These are phyloP conservation scores for Vicia faba DNA, from an alignment of 306 rosid species.

Conservation along the genomic window DNA sequence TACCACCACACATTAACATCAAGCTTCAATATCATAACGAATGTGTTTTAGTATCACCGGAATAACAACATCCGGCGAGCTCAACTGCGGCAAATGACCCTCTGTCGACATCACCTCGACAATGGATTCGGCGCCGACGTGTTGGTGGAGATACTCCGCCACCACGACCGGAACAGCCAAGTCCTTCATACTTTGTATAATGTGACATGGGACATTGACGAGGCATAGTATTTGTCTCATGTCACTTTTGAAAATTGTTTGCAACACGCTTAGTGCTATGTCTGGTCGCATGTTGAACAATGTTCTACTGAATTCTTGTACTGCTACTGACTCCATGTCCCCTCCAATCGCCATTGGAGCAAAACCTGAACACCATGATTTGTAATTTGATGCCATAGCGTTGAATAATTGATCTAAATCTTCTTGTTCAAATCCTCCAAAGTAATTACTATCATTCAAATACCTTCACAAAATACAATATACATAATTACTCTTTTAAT, in stretches of 20 bases:
- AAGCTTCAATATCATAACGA: conserved; percentile 33
- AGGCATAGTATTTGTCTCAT: conserved; percentile 42
- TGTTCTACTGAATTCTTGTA: conserved; percentile 80
- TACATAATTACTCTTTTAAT: neutral
- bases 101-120: conserved; percentile 51
- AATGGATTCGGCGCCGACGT: conserved; percentile 22
- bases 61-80: conserved; percentile 46
- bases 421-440: conserved; percentile 76
- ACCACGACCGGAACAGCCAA: conserved; percentile 50
- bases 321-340: conserved; percentile 76
- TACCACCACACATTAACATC: neutral
- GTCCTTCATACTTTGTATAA: conserved; percentile 47
- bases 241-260: conserved; percentile 45
- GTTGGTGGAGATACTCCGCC: conserved; percentile 46
- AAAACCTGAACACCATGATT: conserved; percentile 82
- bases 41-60: conserved; percentile 47
- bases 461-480: conserved; percentile 36
- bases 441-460: conserved; percentile 66
- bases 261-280: conserved; percentile 46
- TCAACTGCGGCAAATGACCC: conserved; percentile 49
- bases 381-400: conserved; percentile 63
- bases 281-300: conserved; percentile 55
- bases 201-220: conserved; percentile 47
- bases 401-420: conserved; percentile 66
- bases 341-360: conserved; percentile 83